Evolutionary conservation across 208 protist genomes (phyloP).

Genomic region (Wallacemonas sp.): DNA sequence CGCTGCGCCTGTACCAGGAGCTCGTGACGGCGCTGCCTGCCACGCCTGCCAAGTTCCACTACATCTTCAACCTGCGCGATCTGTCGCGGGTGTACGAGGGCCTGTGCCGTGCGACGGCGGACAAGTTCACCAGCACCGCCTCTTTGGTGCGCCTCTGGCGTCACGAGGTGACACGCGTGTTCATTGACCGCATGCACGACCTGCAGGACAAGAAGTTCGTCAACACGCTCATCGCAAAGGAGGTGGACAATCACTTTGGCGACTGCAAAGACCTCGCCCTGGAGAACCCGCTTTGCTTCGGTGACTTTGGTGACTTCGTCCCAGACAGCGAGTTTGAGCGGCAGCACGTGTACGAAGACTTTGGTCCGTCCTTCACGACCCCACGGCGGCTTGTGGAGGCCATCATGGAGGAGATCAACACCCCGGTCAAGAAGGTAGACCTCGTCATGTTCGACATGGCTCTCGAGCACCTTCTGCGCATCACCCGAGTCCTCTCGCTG

Average conservation of each 20-base stretch:
- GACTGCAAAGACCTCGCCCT: slow-evolving; percentile 52
- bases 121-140: slow-evolving; percentile 78
- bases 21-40: slow-evolving; percentile 93
- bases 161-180: slow-evolving; percentile 97
- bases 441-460: slow-evolving; percentile 99
- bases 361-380: slow-evolving; percentile 78
- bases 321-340: slow-evolving; percentile 74
- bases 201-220: slow-evolving; percentile 93
- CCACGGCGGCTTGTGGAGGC: slow-evolving; percentile 88
- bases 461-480: slow-evolving; percentile 96
- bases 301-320: slow-evolving; percentile 95
- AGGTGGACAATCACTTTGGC: slow-evolving; percentile 81
- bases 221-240: slow-evolving; percentile 58
- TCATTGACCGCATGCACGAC: slow-evolving; percentile 97
- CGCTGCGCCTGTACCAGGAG: slow-evolving; percentile 92
- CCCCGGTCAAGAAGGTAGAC: slow-evolving; percentile 90
- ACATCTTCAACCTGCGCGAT: slow-evolving; percentile 99
- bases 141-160: slow-evolving; percentile 96
- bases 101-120: slow-evolving; percentile 92
- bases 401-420: slow-evolving; percentile 96
- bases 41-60: slow-evolving; percentile 99
- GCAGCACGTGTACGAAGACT: slow-evolving; percentile 92
- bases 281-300: slow-evolving; percentile 93
- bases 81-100: slow-evolving; percentile 98
- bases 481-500: slow-evolving; percentile 96